A percentile compares a stretch with the other conserved stretches of the same genome.
Conservation (phyloP, 2,329 filamentous ascomycete species). For the Hirsutella minnesotensis region DNA sequence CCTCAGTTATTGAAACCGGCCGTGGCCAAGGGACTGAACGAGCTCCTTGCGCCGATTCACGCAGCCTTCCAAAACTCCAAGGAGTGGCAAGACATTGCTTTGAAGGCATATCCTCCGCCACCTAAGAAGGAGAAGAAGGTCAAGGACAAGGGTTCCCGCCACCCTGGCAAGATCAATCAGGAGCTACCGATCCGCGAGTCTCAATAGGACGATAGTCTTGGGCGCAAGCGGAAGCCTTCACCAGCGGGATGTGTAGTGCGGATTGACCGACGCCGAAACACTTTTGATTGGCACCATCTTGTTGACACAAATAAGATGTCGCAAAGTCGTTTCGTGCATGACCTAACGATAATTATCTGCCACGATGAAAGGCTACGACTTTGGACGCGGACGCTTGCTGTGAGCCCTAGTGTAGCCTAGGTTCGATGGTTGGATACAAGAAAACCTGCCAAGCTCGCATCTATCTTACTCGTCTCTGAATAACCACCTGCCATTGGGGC, state of each 20-base stretch:
- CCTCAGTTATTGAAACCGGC: slow-evolving; percentile 85
- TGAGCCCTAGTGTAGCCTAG: no score
- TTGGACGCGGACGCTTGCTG: no score
- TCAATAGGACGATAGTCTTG: neutral
- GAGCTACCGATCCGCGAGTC: slow-evolving; percentile 4
- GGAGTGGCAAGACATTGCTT: slow-evolving; percentile 62
- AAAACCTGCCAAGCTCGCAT: no score
- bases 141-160: slow-evolving; percentile 62
- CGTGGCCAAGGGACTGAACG: slow-evolving; percentile 59
- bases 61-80: slow-evolving; percentile 54
- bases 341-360: no score
- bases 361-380: no score
- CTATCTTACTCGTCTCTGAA: slow-evolving; percentile 62
- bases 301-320: no score
- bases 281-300: no score
- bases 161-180: slow-evolving; percentile 32
- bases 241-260: no score
- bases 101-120: slow-evolving; percentile 68
- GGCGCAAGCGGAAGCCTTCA: no score
- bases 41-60: slow-evolving; percentile 68
- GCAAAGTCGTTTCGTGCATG: no score
- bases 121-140: slow-evolving; percentile 64
- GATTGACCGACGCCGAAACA: no score
- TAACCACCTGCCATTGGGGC: slow-evolving; percentile 61
- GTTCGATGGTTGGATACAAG: no score